Evolutionary conservation across 192 early-diverging fungal genomes (phyloP), one percentile per base, ranked within the genome.

Genomic region (Backusella circina): DNA sequence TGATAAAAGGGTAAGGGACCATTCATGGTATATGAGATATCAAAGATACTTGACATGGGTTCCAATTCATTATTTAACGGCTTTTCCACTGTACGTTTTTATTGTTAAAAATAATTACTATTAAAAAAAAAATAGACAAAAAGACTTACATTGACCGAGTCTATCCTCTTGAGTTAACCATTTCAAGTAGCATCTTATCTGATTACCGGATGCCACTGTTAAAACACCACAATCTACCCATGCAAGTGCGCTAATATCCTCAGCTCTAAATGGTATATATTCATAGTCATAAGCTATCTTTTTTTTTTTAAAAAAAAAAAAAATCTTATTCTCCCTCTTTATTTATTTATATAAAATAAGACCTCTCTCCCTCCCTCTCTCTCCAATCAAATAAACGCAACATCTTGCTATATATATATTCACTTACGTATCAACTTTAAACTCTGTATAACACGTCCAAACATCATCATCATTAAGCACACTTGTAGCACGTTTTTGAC

Each of bases 1-100:
- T 95, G 92, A 72, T 94, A 91, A 70, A 92, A 90, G 1, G 89
- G 90, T 5, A 95, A 81, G 2, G 92, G 86, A 0, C 89, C 89
- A 76, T 90, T 87, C 72, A 86, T 81, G 16, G 77, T 50, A 12
- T 83, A 83, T 9, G 87, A 77, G 1, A 86, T 75, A 64, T 90
- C 84, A 57, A 82, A 87, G 0, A 90, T 74, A n/a, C 85, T 90
- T 21, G 86, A 85, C 26, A 81, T 64, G 47, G 57, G 83, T 23
- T 75, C 78, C 37, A 54, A 32, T 72, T 71, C 79, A 71, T 38
- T 54, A 69, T 61, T 41, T 28, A 65, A 79, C 44, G 6, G 75
- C 67, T 64, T 12, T 18, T 68, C 31, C 13, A 72, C 31, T 72
- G 54, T 26, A 12, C 26, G 26, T 26, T 23, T 57, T 57, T 12